A percentile compares a stretch with the other conserved stretches of the same genome.
Evolutionary conservation across 2,329 filamentous ascomycete species (phyloP).

Genomic region (Clonostachys chloroleuca): DNA sequence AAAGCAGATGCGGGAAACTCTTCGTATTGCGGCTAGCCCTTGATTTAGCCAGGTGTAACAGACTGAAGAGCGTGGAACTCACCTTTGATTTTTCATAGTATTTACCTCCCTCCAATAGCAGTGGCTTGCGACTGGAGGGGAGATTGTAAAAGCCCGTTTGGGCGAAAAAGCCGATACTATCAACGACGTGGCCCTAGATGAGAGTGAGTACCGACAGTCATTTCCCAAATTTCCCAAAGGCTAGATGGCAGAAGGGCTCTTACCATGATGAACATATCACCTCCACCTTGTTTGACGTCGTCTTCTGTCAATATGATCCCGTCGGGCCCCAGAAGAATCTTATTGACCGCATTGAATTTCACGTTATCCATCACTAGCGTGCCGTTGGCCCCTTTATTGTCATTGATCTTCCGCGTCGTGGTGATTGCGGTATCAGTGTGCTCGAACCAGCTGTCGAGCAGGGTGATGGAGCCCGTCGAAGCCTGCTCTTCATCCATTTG

Average conservation of each 20-base stretch:
- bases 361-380: slow-evolving; percentile 45
- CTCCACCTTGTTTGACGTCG: slow-evolving; percentile 2
- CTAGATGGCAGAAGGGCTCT: background rate
- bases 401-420: slow-evolving; percentile 42
- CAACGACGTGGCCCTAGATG: slow-evolving; percentile 16
- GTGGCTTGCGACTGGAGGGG: slow-evolving; percentile 8
- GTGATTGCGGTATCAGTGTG: slow-evolving; percentile 65
- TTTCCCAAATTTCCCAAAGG: background rate
- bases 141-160: slow-evolving; percentile 12
- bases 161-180: slow-evolving; percentile 11
- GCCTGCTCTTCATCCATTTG: slow-evolving; percentile 53
- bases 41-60: background rate
- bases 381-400: slow-evolving; percentile 28
- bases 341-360: slow-evolving; percentile 24
- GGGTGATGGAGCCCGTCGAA: slow-evolving; percentile 68
- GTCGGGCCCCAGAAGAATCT: slow-evolving; percentile 12
- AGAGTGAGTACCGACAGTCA: slow-evolving; percentile 1
- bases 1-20: slow-evolving; percentile 53
- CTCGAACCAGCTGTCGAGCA: slow-evolving; percentile 69
- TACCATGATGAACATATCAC: slow-evolving; percentile 18
- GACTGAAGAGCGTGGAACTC: background rate
- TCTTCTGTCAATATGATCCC: slow-evolving; percentile 10
- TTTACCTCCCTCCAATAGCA: slow-evolving; percentile 45
- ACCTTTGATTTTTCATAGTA: slow-evolving; percentile 69
- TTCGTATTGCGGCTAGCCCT: slow-evolving; percentile 62